Conservation (phyloP, 1,284 basidiomycete species). For the Ceratobasidium sp. region DNA sequence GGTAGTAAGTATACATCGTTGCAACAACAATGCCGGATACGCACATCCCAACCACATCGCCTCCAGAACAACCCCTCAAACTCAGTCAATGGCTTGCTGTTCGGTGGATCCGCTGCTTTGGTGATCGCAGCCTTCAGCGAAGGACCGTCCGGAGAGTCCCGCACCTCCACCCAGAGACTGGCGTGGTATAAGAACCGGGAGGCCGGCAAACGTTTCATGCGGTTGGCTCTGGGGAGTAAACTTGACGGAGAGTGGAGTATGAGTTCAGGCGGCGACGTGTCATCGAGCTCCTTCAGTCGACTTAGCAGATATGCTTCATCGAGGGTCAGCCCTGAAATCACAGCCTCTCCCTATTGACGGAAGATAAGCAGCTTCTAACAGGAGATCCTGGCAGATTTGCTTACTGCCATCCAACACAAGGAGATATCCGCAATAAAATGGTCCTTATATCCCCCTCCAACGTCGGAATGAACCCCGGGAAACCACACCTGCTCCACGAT, state of each 20-base stretch:
- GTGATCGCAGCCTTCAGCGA: constrained; percentile 4
- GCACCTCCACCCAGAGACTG: constrained; percentile 14
- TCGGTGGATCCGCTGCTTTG: background rate
- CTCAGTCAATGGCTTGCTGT: background rate
- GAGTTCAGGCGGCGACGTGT: background rate
- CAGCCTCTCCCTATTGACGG: constrained; percentile 18
- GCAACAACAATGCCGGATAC: background rate
- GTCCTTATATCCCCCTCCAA: constrained; percentile 45
- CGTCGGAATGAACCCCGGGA: constrained; percentile 45
- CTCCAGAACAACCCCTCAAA: constrained; percentile 16
- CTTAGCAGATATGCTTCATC: constrained; percentile 23
- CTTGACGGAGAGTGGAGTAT: constrained; percentile 11
- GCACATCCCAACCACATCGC: constrained; percentile 9
- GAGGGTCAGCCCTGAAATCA: constrained; percentile 3
- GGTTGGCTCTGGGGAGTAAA: constrained; percentile 7
- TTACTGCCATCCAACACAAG: constrained; percentile 46
- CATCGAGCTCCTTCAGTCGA: constrained; percentile 1
- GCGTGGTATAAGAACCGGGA: constrained; percentile 6
- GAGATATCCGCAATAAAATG: constrained; percentile 44
- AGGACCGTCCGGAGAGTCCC: background rate
- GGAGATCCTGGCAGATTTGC: background rate
- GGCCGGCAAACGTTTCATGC: background rate
- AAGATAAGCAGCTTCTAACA: background rate
- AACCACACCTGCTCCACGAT: constrained; percentile 39
- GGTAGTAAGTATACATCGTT: background rate